Evolutionary conservation across 1,139 yeast species (phyloP).

Genomic region (Lizanozyma gosingica): DNA sequence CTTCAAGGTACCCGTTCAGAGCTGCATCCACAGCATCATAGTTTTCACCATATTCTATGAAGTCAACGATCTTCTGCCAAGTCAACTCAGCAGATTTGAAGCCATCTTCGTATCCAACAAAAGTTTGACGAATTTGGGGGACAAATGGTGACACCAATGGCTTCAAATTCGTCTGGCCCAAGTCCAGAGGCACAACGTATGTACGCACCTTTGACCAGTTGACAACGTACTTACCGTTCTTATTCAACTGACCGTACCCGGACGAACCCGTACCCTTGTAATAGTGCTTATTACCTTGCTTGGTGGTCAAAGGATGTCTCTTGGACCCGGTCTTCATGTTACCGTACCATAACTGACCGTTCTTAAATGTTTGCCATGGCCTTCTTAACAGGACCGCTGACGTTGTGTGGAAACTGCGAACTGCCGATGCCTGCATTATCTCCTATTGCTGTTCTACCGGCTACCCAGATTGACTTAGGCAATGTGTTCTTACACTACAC

Average conservation of each 20-base stretch:
- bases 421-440: slow-evolving; percentile 46
- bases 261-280: slow-evolving; percentile 96
- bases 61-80: slow-evolving; percentile 31
- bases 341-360: slow-evolving; percentile 83
- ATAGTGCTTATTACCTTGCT: slow-evolving; percentile 88
- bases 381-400: slow-evolving; percentile 49
- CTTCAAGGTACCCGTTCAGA: slow-evolving; percentile 27
- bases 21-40: slow-evolving; percentile 33
- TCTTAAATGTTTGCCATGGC: slow-evolving; percentile 84
- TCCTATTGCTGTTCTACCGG: neutral
- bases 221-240: slow-evolving; percentile 64
- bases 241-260: slow-evolving; percentile 79
- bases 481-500: slow-evolving; percentile 1
- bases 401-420: slow-evolving; percentile 46
- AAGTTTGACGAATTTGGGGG: slow-evolving; percentile 31
- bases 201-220: slow-evolving; percentile 87
- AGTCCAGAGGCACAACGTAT: slow-evolving; percentile 67
- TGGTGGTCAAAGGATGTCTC: slow-evolving; percentile 79
- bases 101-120: slow-evolving; percentile 32
- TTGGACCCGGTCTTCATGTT: slow-evolving; percentile 68
- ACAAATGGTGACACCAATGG: slow-evolving; percentile 57
- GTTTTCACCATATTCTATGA: slow-evolving; percentile 36
- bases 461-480: neutral
- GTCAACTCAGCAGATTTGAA: slow-evolving; percentile 36
- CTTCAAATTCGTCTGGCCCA: slow-evolving; percentile 39